Base-by-base conservation (phyloP, 129 eudicot genomes). In the Sambucus nigra region DNA sequence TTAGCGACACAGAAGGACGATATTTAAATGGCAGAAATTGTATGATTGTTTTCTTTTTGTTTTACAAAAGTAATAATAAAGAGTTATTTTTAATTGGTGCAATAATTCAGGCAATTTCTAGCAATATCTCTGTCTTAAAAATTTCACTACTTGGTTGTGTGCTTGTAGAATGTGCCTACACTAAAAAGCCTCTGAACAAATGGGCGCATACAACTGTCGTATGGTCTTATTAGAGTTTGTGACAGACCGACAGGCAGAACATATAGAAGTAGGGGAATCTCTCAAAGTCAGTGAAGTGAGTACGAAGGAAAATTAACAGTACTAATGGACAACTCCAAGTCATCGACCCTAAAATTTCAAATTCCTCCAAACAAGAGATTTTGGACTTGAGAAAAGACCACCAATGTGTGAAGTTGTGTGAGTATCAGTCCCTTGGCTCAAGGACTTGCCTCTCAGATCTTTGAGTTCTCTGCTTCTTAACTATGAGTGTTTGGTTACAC, bases 241-340 rank as follows among this genome's bases (percentile, higher is more conserved):
- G 35, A 78, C 95, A 14, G 97, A 95, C 23, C 76, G 86, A 42
- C 66, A 42, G 64, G 88, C 93, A n/a, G 83, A 78, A 53, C 40
- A 56, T 22, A 51, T 26, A 1, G 81, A 69, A 26, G 24, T 81
- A 23, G 72, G 56, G 59, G 88, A 73, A 3, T 70, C 71, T 22
- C 15, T 83, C 22, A 88, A 89, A 55, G 75, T 89, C 25, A n/a
- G 86, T 89, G 59, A 84, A 78, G 60, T 89, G 83, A 79, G 95
- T 89, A 25, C 66, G 97, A 56, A 71, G 97, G 62, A 89, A 89
- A 60, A 69, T 89, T 51, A 89, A 84, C 81, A 84, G 84, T 19
- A 57, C 76, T 16, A 67, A 89, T 31, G 97, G 95, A 29, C 42
- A 79, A 23, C 18, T 57, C 19, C 79, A 71, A 70, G 81, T 84